These are phyloP conservation scores for Neofusicoccum kwambonambiense DNA, from an alignment of 2,329 filamentous ascomycete genomes.

Conservation along the genomic window DNA sequence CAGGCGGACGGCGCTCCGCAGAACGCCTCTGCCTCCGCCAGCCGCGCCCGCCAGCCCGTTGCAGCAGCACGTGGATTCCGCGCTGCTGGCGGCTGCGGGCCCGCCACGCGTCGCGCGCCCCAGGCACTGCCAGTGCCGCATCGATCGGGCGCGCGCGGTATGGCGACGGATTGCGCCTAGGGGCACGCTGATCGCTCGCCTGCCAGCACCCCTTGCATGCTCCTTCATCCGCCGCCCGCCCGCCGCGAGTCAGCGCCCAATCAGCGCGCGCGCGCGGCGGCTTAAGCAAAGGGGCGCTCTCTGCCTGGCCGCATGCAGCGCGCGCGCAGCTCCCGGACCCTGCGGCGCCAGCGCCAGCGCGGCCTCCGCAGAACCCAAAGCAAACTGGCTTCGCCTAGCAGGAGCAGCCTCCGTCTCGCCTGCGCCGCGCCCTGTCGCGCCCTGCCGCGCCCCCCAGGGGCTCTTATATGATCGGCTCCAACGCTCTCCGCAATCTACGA, in stretches of 20 bases:
- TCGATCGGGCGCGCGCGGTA: background rate
- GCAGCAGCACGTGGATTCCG: no score
- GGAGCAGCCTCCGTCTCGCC: constrained; percentile 1
- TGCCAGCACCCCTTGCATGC: background rate
- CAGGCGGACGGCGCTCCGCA: background rate
- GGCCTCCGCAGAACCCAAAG: background rate
- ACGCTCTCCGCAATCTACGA: background rate
- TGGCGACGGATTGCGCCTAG: background rate
- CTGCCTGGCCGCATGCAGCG: background rate
- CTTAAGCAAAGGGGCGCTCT: background rate
- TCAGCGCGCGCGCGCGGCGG: background rate
- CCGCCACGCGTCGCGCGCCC: no score
- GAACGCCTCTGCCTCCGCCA: no score
- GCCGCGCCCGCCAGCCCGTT: no score
- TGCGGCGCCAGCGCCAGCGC: background rate
- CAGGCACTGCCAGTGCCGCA: background rate
- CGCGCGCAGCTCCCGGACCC: background rate
- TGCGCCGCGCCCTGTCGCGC: background rate
- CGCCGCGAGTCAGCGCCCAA: background rate
- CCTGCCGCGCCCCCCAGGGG: background rate
- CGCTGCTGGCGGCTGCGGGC: no score
- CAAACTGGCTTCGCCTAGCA: background rate
- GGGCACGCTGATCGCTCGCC: background rate
- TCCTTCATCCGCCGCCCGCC: background rate
- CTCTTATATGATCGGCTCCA: background rate